These are phyloP conservation scores for Diaporthe ilicicola DNA, from an alignment of 2,329 filamentous ascomycete species.

Conservation along the genomic window DNA sequence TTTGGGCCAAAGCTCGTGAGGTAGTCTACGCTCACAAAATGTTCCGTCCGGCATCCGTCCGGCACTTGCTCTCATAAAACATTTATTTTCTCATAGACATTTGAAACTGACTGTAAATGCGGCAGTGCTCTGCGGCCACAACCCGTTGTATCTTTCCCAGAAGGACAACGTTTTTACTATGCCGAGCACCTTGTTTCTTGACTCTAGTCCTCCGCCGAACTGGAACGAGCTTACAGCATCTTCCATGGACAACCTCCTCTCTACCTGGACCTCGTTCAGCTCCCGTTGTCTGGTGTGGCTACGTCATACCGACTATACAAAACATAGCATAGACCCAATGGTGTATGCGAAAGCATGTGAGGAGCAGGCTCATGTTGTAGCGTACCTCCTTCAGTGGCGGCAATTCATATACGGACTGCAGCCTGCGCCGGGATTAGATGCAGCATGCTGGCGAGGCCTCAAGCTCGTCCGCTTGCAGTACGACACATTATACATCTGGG, in stretches of 20 bases:
- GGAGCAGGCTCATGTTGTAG: background rate
- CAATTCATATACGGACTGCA: background rate
- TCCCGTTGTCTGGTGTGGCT: background rate
- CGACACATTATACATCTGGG: background rate
- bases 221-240: background rate
- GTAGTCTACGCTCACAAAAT: no score
- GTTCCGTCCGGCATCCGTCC: no score
- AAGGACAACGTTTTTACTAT: conserved; percentile 6
- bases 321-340: background rate
- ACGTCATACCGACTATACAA: conserved; percentile 1
- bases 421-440: background rate
- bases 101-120: background rate
- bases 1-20: background rate
- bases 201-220: background rate
- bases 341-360: background rate
- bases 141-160: conserved; percentile 2
- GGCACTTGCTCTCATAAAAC: background rate
- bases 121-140: conserved; percentile 8
- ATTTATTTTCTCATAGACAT: background rate
- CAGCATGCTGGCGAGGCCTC: background rate
- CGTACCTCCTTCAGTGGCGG: background rate
- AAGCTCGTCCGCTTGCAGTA: conserved; percentile 1
- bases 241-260: background rate
- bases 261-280: background rate
- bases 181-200: conserved; percentile 6